These are phyloP conservation scores for Stevia rebaudiana DNA, from an alignment of 140 eudicot genomes.

Conservation along the genomic window DNA sequence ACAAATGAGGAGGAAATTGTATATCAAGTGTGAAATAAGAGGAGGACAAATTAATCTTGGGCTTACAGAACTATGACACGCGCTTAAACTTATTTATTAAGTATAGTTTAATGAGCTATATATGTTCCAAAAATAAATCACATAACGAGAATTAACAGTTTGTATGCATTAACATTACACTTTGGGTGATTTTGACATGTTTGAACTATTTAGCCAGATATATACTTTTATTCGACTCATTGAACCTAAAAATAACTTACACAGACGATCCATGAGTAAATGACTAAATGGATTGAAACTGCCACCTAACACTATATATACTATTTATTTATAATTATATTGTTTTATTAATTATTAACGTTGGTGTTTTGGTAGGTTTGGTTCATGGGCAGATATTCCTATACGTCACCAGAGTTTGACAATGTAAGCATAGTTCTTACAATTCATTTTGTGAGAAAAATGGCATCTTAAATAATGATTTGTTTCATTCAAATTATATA, in stretches of 20 bases:
- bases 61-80: too few species aligned
- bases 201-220: neutral
- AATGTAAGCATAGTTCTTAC: constrained; percentile 41
- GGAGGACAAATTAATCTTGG: too few species aligned
- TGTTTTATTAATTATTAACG: neutral
- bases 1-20: too few species aligned
- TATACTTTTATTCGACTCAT: too few species aligned
- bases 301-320: neutral
- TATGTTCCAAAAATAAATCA: neutral
- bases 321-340: too few species aligned
- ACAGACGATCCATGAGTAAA: neutral
- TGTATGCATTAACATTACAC: neutral
- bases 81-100: too few species aligned
- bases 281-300: neutral
- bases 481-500: constrained; percentile 24
- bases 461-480: neutral
- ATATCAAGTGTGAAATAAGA: too few species aligned
- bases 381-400: constrained; percentile 73
- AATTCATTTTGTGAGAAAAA: constrained; percentile 2
- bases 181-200: neutral
- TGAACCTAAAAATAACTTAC: neutral
- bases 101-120: neutral
- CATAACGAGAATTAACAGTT: neutral
- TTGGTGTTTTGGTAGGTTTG: constrained; percentile 44
- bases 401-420: constrained; percentile 62